phyloP scores from a whole-genome alignment of 2,329 filamentous ascomycete genomes.

The Talaromyces piceae region DNA sequence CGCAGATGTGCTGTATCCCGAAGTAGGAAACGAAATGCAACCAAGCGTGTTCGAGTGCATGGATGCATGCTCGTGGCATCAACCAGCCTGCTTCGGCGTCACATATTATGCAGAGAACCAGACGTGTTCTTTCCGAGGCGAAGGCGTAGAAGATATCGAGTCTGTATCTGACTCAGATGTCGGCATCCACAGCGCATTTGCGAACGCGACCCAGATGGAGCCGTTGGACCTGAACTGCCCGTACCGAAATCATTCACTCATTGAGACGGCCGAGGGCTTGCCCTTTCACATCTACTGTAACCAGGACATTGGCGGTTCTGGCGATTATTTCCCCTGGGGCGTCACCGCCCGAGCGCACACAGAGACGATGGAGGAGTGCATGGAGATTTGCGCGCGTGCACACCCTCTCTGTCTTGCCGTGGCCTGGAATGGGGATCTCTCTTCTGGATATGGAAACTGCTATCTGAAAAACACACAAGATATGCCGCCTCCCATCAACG shows the following conservation, averaged over 20 bases:
- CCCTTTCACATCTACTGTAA: constrained; percentile 4
- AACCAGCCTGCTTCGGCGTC: constrained; percentile 1
- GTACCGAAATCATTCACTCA: constrained; percentile 5
- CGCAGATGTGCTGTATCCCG: neutral
- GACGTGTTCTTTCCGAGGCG: constrained; percentile 1
- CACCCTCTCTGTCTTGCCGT: constrained; percentile 4
- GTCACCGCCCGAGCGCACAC: neutral
- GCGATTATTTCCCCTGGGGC: constrained; percentile 3
- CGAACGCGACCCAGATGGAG: neutral
- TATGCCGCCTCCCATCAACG: neutral
- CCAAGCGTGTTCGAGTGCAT: constrained; percentile 2
- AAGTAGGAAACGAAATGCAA: neutral
- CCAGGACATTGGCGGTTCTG: constrained; percentile 2
- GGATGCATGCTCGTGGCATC: constrained; percentile 1
- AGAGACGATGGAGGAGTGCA: constrained; percentile 5
- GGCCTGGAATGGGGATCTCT: constrained; percentile 1
- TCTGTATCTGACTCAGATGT: neutral
- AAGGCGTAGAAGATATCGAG: neutral
- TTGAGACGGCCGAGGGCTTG: neutral
- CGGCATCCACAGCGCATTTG: constrained; percentile 7
- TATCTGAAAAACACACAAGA: constrained; percentile 5
- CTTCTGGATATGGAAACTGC: constrained; percentile 4
- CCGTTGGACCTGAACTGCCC: neutral
- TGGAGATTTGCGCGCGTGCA: constrained; percentile 1
- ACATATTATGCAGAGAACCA: constrained; percentile 8